These are phyloP conservation scores for Scleroderma citrinum DNA, from an alignment of 768 basidiomycete species.

Conservation along the genomic window DNA sequence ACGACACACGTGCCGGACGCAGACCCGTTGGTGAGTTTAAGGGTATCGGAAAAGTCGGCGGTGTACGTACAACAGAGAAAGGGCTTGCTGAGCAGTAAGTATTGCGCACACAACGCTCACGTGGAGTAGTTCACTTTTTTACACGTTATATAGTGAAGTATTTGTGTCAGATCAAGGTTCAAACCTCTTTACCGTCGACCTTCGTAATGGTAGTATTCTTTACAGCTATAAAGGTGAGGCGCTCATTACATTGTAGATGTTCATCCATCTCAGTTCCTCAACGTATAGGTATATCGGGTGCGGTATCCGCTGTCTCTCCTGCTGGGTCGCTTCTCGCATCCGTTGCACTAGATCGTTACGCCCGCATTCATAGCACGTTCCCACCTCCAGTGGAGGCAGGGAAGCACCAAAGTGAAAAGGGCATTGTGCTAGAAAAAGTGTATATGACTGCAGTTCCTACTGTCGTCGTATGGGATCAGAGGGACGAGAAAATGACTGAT, in stretches of 20 bases:
- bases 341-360: constrained; percentile 60
- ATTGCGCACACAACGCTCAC: not conserved
- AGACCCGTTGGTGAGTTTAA: constrained; percentile 68
- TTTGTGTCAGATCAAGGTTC: constrained; percentile 65
- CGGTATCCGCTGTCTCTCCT: constrained; percentile 58
- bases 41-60: constrained; percentile 52
- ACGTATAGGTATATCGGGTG: constrained; percentile 58
- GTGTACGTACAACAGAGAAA: constrained; percentile 51
- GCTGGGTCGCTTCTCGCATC: constrained; percentile 53
- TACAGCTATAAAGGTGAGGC: constrained; percentile 62
- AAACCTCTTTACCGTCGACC: constrained; percentile 60
- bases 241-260: not conserved
- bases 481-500: constrained; percentile 13
- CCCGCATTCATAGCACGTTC: constrained; percentile 60
- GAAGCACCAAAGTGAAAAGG: constrained; percentile 50
- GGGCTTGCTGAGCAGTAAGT: constrained; percentile 63
- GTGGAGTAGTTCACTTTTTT: constrained; percentile 2
- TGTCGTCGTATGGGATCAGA: constrained; percentile 56
- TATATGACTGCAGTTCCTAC: constrained; percentile 62
- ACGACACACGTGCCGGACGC: constrained; percentile 67
- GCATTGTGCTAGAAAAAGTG: constrained; percentile 55
- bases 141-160: constrained; percentile 46
- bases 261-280: not conserved
- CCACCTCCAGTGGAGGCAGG: constrained; percentile 43
- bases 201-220: constrained; percentile 57